Percentiles rank a stretch among this genome's conserved stretches.
phyloP scores from a whole-genome alignment of 148 eudicot genomes.

The Rhododendron molle region DNA sequence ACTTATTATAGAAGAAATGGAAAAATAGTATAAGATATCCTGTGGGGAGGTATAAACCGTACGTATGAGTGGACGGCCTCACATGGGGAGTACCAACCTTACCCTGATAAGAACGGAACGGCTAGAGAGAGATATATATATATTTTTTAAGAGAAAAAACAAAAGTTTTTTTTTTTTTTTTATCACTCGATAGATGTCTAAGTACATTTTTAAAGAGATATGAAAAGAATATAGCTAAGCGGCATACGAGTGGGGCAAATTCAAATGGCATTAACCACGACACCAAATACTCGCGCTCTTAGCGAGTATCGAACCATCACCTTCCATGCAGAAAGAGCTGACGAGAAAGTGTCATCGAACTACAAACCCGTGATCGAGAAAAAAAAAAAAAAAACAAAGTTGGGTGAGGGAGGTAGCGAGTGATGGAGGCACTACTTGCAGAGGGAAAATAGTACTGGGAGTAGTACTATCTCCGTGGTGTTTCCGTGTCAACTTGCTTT shows the following conservation, averaged over 20 bases:
- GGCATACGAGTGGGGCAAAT: too few relatives aligned
- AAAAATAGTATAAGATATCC: background rate
- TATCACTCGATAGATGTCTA: too few relatives aligned
- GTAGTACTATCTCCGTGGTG: background rate
- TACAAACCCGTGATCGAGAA: background rate
- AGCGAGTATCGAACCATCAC: too few relatives aligned
- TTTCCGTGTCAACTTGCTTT: background rate
- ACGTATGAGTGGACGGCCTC: constrained; percentile 28
- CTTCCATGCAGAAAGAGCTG: fast-evolving
- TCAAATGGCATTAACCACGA: too few relatives aligned
- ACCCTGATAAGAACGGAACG: constrained; percentile 39
- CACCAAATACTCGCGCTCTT: too few relatives aligned
- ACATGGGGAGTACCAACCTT: constrained; percentile 19
- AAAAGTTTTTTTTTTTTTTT: too few relatives aligned
- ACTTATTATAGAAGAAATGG: background rate
- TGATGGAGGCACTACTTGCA: background rate
- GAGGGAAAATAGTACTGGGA: background rate
- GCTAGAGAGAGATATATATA: background rate
- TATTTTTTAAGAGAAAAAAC: too few relatives aligned
- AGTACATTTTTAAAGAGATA: too few relatives aligned
- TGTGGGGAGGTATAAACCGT: constrained; percentile 13
- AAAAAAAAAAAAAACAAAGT: background rate
- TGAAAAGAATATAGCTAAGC: fast-evolving
- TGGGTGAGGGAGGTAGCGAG: background rate
- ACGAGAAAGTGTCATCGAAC: too few relatives aligned